Evolutionary conservation across 805 yeast species (phyloP).

Genomic region (Kodamaea kakaduensis): DNA sequence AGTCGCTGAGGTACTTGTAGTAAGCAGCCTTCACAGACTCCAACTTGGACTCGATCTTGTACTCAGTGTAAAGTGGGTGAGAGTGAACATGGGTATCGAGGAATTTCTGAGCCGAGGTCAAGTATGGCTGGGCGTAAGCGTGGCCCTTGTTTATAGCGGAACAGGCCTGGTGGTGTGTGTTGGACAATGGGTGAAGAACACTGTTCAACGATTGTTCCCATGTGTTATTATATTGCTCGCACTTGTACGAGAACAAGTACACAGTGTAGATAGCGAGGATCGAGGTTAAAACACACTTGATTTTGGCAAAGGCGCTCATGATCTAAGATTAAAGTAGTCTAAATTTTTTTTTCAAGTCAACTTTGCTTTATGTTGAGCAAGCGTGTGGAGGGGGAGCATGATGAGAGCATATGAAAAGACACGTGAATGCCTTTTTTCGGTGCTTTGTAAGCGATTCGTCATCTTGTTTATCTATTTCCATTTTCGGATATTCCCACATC

Average conservation of each 20-base stretch:
- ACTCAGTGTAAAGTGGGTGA: constrained; percentile 31
- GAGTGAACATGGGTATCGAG: constrained; percentile 37
- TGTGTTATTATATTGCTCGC: constrained; percentile 28
- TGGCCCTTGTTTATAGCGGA: constrained; percentile 28
- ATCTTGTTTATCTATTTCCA: constrained; percentile 1
- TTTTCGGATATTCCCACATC: neutral
- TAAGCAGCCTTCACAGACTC: constrained; percentile 19
- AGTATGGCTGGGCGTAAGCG: constrained; percentile 28
- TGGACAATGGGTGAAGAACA: constrained; percentile 36
- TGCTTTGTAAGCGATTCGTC: no score
- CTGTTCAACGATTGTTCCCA: constrained; percentile 28
- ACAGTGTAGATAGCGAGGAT: constrained; percentile 29
- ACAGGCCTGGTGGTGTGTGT: constrained; percentile 35
- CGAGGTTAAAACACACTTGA: constrained; percentile 21
- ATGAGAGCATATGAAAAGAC: constrained; percentile 6
- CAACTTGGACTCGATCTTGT: constrained; percentile 28
- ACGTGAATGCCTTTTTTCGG: constrained; percentile 1
- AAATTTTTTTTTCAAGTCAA: constrained; percentile 2
- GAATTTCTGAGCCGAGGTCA: constrained; percentile 21
- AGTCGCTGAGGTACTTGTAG: constrained; percentile 27
- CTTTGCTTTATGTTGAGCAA: constrained; percentile 3
- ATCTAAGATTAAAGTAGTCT: neutral
- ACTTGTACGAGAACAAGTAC: constrained; percentile 39
- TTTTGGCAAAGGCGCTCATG: constrained; percentile 16
- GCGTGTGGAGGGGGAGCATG: neutral